Conservation (phyloP, 352 stramenopile species). For the Sclerospora graminicola region DNA sequence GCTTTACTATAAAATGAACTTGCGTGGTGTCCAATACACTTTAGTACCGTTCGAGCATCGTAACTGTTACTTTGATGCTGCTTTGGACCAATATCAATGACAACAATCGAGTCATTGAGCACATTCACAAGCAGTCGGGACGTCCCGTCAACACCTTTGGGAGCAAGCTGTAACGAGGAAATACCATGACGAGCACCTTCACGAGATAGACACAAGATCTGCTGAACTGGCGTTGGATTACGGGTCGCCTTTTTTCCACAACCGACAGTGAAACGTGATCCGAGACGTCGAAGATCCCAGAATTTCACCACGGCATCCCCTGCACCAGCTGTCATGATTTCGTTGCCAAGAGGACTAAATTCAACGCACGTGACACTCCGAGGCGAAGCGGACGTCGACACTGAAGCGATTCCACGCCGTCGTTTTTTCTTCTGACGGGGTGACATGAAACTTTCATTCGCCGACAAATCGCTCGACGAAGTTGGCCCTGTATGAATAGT, state of each 20-base stretch:
- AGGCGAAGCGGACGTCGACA: conserved; percentile 13
- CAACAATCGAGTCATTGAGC: conserved; percentile 42
- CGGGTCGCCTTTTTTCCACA: conserved; percentile 8
- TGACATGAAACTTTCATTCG: conserved; percentile 22
- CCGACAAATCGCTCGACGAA: conserved; percentile 3
- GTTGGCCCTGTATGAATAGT: conserved; percentile 27
- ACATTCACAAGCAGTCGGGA: conserved; percentile 49
- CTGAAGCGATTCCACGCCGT: conserved; percentile 19
- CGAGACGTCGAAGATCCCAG: conserved; percentile 48
- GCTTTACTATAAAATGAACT: conserved; percentile 62
- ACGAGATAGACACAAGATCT: conserved; percentile 32
- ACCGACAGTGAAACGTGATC: conserved; percentile 2
- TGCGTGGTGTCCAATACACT: conserved; percentile 36
- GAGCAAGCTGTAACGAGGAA: conserved; percentile 36
- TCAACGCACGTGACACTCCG: conserved; percentile 67
- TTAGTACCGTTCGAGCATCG: conserved; percentile 15
- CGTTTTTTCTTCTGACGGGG: conserved; percentile 18
- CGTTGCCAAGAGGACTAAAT: conserved; percentile 28
- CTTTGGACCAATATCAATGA: conserved; percentile 33
- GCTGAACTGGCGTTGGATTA: conserved; percentile 13
- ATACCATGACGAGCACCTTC: conserved; percentile 36
- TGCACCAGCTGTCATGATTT: conserved; percentile 47
- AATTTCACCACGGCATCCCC: conserved; percentile 57
- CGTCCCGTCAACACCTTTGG: conserved; percentile 11
- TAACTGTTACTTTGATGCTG: conserved; percentile 1